These are phyloP conservation scores for Eucalyptus sideroxylon DNA, from an alignment of 345 rosid species.

Conservation along the genomic window DNA sequence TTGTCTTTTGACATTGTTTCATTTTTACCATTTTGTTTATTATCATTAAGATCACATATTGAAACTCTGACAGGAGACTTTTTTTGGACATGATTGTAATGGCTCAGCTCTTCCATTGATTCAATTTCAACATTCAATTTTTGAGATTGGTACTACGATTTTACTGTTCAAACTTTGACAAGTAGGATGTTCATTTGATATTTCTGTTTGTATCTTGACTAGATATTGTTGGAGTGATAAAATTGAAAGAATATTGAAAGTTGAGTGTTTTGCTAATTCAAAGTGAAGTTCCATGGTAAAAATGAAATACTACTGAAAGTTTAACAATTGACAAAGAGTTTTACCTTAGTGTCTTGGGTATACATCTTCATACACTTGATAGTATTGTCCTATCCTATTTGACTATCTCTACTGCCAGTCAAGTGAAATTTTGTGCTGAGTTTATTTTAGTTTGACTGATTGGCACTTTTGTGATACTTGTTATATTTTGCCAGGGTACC, in stretches of 20 bases:
- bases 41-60: not conserved
- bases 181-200: not conserved
- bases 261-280: not conserved
- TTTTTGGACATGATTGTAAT: not conserved
- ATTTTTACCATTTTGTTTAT: not conserved
- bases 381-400: not conserved
- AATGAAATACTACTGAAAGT: not conserved
- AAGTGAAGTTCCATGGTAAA: not conserved
- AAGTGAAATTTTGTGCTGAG: not conserved
- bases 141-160: not conserved
- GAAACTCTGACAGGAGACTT: not conserved
- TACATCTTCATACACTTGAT: not conserved
- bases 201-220: not conserved
- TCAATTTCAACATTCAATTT: not conserved
- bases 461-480: not conserved
- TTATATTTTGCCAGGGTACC: conserved; percentile 40
- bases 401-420: not conserved
- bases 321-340: not conserved
- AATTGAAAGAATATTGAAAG: not conserved
- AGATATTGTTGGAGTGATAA: not conserved
- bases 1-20: not conserved
- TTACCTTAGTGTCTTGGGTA: not conserved
- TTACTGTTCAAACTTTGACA: not conserved
- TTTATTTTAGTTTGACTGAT: not conserved
- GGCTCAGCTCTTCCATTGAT: not conserved